These are phyloP conservation scores for Blastobotrys niveus DNA, from an alignment of 1,139 yeast species.

Conservation along the genomic window DNA sequence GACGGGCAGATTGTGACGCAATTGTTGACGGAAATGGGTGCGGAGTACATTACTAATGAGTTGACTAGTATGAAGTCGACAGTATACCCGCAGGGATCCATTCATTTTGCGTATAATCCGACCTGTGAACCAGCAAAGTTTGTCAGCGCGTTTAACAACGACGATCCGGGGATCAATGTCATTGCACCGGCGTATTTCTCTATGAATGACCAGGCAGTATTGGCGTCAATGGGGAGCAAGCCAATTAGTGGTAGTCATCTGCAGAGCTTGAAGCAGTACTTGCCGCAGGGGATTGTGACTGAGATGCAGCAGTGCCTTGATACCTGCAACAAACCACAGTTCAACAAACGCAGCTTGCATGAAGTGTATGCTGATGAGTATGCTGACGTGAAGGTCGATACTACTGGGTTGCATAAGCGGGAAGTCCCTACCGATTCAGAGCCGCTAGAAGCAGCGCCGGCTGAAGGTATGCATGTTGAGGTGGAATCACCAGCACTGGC, in stretches of 20 bases:
- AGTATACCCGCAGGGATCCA: conserved; percentile 23
- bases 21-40: conserved; percentile 21
- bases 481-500: not conserved
- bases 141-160: conserved; percentile 20
- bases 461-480: not conserved
- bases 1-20: conserved; percentile 22
- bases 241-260: conserved; percentile 15
- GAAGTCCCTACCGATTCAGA: too few species aligned
- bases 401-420: too few species aligned
- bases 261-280: conserved; percentile 13
- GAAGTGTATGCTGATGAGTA: not conserved
- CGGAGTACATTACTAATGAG: conserved; percentile 18
- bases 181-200: conserved; percentile 20
- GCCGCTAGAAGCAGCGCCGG: too few species aligned
- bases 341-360: not conserved
- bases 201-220: conserved; percentile 15
- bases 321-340: conserved; percentile 8
- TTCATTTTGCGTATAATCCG: conserved; percentile 23
- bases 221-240: conserved; percentile 18
- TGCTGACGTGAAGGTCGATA: too few species aligned
- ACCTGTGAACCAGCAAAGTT: conserved; percentile 20
- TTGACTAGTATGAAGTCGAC: conserved; percentile 19
- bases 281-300: conserved; percentile 17
- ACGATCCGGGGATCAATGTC: conserved; percentile 24
- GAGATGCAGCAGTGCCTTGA: conserved; percentile 17